Conservation (phyloP, 1,284 basidiomycete genomes). For the Hortiboletus rubellus region DNA sequence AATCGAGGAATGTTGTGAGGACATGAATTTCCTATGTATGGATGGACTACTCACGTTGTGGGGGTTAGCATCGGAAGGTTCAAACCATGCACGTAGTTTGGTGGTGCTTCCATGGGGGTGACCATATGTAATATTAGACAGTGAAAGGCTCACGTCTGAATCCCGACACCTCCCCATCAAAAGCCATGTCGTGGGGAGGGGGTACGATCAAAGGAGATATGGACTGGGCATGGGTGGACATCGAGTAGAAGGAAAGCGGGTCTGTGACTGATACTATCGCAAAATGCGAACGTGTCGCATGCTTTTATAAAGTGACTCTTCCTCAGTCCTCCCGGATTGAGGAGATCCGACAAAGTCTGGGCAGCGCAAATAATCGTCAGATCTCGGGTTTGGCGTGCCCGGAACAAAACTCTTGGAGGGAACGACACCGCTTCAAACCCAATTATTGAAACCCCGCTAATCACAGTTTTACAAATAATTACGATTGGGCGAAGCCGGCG, state of each 20-base stretch:
- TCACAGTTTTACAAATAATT: too few relatives aligned
- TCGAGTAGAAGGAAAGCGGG: neutral
- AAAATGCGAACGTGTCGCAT: neutral
- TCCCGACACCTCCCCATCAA: neutral
- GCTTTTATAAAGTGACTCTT: neutral
- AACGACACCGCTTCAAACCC: too few relatives aligned
- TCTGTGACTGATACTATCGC: neutral
- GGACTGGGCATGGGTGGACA: neutral
- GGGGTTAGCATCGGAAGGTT: neutral
- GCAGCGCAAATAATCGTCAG: too few relatives aligned
- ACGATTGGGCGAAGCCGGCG: too few relatives aligned
- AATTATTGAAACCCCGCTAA: too few relatives aligned
- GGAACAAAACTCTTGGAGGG: too few relatives aligned
- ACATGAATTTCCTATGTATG: neutral
- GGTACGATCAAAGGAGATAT: too few relatives aligned
- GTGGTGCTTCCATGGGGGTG: neutral
- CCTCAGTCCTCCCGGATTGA: neutral
- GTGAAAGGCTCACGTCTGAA: neutral
- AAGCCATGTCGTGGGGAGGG: neutral
- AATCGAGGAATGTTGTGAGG: neutral
- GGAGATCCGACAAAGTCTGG: too few relatives aligned
- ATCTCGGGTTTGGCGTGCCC: too few relatives aligned
- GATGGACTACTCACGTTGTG: neutral
- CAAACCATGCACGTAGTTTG: neutral
- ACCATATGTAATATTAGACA: neutral